These are phyloP conservation scores for Colletotrichum sublineola DNA, from an alignment of 2,329 filamentous ascomycete species.

Conservation along the genomic window DNA sequence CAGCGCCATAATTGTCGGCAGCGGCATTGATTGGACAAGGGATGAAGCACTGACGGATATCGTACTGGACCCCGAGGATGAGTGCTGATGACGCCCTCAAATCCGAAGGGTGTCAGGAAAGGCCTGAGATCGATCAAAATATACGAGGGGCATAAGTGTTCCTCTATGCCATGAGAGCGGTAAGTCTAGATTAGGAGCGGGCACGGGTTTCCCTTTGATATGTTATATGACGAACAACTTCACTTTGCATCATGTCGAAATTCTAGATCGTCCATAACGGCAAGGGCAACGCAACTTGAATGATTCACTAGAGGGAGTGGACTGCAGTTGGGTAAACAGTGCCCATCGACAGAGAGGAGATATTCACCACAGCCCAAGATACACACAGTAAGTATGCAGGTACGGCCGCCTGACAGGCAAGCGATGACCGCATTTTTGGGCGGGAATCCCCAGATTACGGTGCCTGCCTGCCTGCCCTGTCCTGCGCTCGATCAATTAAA, in stretches of 20 bases:
- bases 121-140: neutral
- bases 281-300: neutral
- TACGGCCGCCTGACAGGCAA: constrained; percentile 6
- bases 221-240: neutral
- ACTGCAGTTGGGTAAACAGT: neutral
- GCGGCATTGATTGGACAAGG: constrained; percentile 84
- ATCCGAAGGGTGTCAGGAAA: neutral
- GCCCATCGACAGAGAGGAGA: neutral
- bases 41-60: constrained; percentile 77
- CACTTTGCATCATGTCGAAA: neutral
- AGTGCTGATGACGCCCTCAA: neutral
- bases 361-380: constrained; percentile 1
- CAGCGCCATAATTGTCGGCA: constrained; percentile 84
- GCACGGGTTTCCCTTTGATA: neutral
- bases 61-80: constrained; percentile 75
- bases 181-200: too few relatives aligned
- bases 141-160: neutral
- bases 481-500: constrained; percentile 20
- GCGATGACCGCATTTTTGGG: neutral
- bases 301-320: neutral
- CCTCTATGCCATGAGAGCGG: neutral
- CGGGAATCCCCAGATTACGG: constrained; percentile 14
- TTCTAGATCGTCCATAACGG: neutral
- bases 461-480: constrained; percentile 12
- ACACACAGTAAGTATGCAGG: neutral